phyloP scores from a whole-genome alignment of 2,329 filamentous ascomycete species.

The Calonectria crousiana region DNA sequence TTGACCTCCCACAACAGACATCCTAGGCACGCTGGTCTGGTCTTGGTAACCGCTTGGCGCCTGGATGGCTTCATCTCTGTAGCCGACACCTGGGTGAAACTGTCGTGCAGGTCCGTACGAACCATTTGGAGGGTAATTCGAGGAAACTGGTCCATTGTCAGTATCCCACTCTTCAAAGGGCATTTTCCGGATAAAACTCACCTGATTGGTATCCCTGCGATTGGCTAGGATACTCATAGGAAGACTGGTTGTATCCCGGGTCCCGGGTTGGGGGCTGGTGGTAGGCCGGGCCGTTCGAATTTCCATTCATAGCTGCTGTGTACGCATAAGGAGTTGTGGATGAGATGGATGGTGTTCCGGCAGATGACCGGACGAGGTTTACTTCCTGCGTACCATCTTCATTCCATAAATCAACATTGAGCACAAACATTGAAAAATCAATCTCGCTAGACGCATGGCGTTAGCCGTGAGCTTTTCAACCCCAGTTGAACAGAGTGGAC shows the following conservation, averaged over 20 bases:
- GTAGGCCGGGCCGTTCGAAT: slow-evolving; percentile 43
- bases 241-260: slow-evolving; percentile 45
- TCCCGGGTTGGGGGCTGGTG: slow-evolving; percentile 55
- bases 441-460: slow-evolving; percentile 46
- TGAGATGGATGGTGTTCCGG: slow-evolving; percentile 81
- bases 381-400: slow-evolving; percentile 75
- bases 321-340: slow-evolving; percentile 85
- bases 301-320: slow-evolving; percentile 57
- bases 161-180: background rate
- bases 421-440: slow-evolving; percentile 60
- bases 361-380: slow-evolving; percentile 73
- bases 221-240: slow-evolving; percentile 48
- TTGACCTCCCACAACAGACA: slow-evolving; percentile 57
- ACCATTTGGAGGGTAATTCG: slow-evolving; percentile 47
- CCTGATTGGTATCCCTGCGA: slow-evolving; percentile 49
- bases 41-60: slow-evolving; percentile 44
- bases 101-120: slow-evolving; percentile 54
- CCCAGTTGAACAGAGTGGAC: slow-evolving; percentile 45
- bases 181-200: slow-evolving; percentile 32
- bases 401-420: slow-evolving; percentile 77
- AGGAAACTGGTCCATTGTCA: slow-evolving; percentile 32
- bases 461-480: slow-evolving; percentile 13
- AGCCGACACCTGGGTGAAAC: slow-evolving; percentile 50
- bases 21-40: slow-evolving; percentile 46
- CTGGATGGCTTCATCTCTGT: slow-evolving; percentile 46